phyloP scores from a whole-genome alignment of 2,329 filamentous ascomycete genomes.

The Neonectria neomacrospora region DNA sequence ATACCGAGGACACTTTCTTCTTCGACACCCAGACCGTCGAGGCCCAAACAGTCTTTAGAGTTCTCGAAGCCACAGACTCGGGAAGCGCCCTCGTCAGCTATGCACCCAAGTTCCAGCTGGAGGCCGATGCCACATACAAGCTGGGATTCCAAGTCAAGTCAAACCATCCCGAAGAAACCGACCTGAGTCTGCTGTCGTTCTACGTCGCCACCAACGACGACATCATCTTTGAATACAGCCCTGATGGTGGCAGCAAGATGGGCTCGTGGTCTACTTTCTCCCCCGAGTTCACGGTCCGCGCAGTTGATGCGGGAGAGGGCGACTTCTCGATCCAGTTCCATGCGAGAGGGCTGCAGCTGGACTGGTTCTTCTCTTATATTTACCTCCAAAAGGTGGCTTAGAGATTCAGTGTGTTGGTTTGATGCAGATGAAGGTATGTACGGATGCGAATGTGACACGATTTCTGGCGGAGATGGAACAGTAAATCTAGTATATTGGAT shows the following conservation, averaged over 20 bases:
- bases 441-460: slow-evolving; percentile 13
- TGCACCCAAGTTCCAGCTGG: slow-evolving; percentile 3
- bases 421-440: slow-evolving; percentile 35
- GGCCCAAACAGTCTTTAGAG: neutral
- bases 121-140: neutral
- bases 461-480: slow-evolving; percentile 5
- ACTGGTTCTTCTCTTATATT: slow-evolving; percentile 6
- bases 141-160: slow-evolving; percentile 3
- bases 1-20: neutral
- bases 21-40: neutral
- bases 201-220: slow-evolving; percentile 7
- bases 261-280: neutral
- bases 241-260: neutral
- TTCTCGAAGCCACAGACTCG: neutral
- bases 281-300: neutral
- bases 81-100: neutral
- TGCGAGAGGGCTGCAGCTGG: neutral
- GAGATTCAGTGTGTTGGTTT: neutral
- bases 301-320: slow-evolving; percentile 3
- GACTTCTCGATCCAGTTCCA: neutral
- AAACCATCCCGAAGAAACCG: neutral
- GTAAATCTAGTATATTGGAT: neutral
- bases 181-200: neutral
- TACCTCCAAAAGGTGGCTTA: neutral
- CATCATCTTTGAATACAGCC: slow-evolving; percentile 4